Base-by-base conservation (phyloP, 208 protist species). In the Leishmania amazonensis region DNA sequence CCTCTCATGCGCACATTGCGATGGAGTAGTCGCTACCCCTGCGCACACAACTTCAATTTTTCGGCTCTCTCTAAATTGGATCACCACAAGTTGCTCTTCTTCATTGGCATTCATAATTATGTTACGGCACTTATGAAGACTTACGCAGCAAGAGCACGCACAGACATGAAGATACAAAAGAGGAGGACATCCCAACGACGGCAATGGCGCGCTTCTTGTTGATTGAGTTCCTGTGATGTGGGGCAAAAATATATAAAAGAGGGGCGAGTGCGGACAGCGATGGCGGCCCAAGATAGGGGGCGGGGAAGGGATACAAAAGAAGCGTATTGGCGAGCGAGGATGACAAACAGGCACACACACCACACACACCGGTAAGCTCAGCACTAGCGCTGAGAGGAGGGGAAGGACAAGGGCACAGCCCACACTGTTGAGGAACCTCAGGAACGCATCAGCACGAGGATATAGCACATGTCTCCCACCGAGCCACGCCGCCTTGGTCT, bases 281-380 rank as follows among this genome's bases (percentile, higher is more conserved):
- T 35, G 77, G 60, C n/a, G 47, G 76, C 38, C 24, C 17, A 1
- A 67, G 21, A 85, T 24, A 65, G 62, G 57, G 53, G 64, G 64
- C 31, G 67, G 57, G 53, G 58, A 70, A 38, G 85, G 35, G 83
- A 75, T 8, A 78, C 81, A 76, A 86, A 72, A 85, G 28, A 45
- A 28, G 13, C 62, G 62, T 31, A 35, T 68, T 11, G 15, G 31
- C 31, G 28, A 68, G 62, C 1, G 31, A 42, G 31, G 15, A 15
- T 49, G 42, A 64, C 21, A 79, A 3, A 71, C 9, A 76, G 21
- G 65, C 57, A 76, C 47, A 73, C n/a, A 68, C 38, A 45, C 64
- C 19, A 71, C 13, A 73, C 21, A 62, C 47, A 79, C 35, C 38
- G 42, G 51, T 19, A 58, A 75, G 35, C 28, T 57, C 24, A 42